Evolutionary conservation across 805 yeast species (phyloP), one percentile per base, ranked within the genome.

Genomic region (Saccharomycopsis fibuligera): DNA sequence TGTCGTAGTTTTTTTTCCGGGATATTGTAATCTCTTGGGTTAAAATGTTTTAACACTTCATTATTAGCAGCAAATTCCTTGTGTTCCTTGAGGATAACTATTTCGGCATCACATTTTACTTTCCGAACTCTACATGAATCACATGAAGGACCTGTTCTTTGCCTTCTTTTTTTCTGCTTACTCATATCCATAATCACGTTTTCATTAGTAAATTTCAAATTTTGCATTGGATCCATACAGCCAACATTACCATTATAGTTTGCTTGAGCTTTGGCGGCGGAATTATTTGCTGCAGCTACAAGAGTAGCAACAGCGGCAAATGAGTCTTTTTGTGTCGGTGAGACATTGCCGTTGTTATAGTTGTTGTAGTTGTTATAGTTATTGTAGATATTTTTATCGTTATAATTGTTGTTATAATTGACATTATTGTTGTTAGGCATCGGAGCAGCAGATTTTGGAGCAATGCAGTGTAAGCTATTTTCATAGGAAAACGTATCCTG

Each of bases 111-210:
- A 65, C 91, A 83, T 63, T 80, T 83, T 50, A 82, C 83, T 60
- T 83, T 83, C 49, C 87, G 72, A 14, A 75, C 59, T 47, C 89
- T 69, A 61, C 91, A 83, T 42, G 75, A 67, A 60, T 83, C 89
- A 62, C 91, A 83, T 36, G 85, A 78, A 2, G 89, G 89, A 0
- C 91, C 89, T 17, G 76, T 68, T 51, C 91, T 66, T 64, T 83
- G 90, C 56, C 88, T 44, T 5, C 55, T 45, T 33, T 52, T 52
- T 22, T 66, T 54, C 27, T 17, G 39, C 16, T 29, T 35, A n/a
- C n/a, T n/a, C n/a, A n/a, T n/a, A n/a, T n/a, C n/a, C n/a, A n/a
- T n/a, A n/a, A n/a, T n/a, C n/a, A n/a, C n/a, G n/a, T n/a, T n/a
- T n/a, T n/a, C n/a, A n/a, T n/a, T n/a, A n/a, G n/a, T n/a, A n/a